Percentiles rank a stretch among this genome's conserved stretches.
These are phyloP conservation scores for Zarea fungicola DNA, from an alignment of 2,329 filamentous ascomycete species.

Conservation along the genomic window DNA sequence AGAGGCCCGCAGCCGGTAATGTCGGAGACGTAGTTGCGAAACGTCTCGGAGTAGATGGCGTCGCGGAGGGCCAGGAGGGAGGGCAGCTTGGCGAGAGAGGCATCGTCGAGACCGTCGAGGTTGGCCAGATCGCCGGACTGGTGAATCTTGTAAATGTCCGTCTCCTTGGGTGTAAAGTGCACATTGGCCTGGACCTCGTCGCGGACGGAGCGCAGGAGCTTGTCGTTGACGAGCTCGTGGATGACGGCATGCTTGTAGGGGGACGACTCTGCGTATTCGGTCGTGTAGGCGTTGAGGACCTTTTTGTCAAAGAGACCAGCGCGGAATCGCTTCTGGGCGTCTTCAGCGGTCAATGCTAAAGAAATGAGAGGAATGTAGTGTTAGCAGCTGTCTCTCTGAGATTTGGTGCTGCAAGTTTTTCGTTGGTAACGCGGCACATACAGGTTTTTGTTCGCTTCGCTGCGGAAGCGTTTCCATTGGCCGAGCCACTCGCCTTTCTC, in stretches of 20 bases:
- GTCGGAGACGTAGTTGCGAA: slow-evolving; percentile 80
- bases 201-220: slow-evolving; percentile 79
- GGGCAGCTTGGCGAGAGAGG: slow-evolving; percentile 77
- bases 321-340: slow-evolving; percentile 56
- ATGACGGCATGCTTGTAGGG: slow-evolving; percentile 95
- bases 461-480: not conserved
- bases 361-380: not conserved
- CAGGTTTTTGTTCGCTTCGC: slow-evolving; percentile 7
- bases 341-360: slow-evolving; percentile 42
- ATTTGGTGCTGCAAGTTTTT: not conserved
- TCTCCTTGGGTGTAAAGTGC: slow-evolving; percentile 96
- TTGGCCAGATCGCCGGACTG: slow-evolving; percentile 97
- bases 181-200: slow-evolving; percentile 85
- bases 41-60: slow-evolving; percentile 83
- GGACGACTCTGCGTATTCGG: slow-evolving; percentile 56
- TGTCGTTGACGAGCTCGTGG: slow-evolving; percentile 69
- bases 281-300: slow-evolving; percentile 54
- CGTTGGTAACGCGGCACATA: slow-evolving; percentile 1
- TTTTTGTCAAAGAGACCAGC: slow-evolving; percentile 59
- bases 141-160: slow-evolving; percentile 99
- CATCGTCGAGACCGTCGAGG: slow-evolving; percentile 85
- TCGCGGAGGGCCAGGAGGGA: slow-evolving; percentile 90
- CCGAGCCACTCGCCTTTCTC: slow-evolving; percentile 9
- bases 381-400: not conserved
- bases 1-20: slow-evolving; percentile 83